Evolutionary conservation across 1,139 yeast species (phyloP), one percentile per base, ranked within the genome.

Genomic region (Saccharomyces hybrid): DNA sequence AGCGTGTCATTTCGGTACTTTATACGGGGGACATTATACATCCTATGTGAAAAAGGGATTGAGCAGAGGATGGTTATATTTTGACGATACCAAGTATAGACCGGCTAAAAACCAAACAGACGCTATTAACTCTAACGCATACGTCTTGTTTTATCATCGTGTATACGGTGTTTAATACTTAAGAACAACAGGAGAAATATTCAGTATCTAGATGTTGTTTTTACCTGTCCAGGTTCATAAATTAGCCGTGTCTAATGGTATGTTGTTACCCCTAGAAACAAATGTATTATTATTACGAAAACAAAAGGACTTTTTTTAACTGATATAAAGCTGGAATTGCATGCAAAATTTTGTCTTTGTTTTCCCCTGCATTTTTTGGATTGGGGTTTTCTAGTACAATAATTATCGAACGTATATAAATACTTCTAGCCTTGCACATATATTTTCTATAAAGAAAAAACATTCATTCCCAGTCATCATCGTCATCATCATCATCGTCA

Each of bases 21-120:
- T 91, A 51, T 81, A 86, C 50, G 89, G 96, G 2, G 98, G 99
- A 0, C 99, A 93, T 71, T 93, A 93, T 69, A 93, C 98, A 0
- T 78, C 96, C 0, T 86, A 83, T 65, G 95, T 89, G 2, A 75
- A 83, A 62, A 87, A 88, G 62, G 80, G 81, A 26, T 68, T 76
- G 4, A 75, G 75, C 50, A 74, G 78, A 52, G 69, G 71, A 3
- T 69, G 73, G 72, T 60, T 60, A 44, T 64, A 63, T 52, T 70
- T 66, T 55, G 73, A 70, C 57, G 73, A 70, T 55, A 63, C 68
- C 4, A 60, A 54, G 51, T 65, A 61, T 53, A 62, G 71, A 44
- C 64, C 61, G 12, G 58, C 65, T 11, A 64, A 61, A 52, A 65
- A 60, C 34, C 57, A 60, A 4, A 62, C 59, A 16, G 72, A 68